phyloP scores from a whole-genome alignment of 75 land plant species.

The Picea sitchensis region DNA sequence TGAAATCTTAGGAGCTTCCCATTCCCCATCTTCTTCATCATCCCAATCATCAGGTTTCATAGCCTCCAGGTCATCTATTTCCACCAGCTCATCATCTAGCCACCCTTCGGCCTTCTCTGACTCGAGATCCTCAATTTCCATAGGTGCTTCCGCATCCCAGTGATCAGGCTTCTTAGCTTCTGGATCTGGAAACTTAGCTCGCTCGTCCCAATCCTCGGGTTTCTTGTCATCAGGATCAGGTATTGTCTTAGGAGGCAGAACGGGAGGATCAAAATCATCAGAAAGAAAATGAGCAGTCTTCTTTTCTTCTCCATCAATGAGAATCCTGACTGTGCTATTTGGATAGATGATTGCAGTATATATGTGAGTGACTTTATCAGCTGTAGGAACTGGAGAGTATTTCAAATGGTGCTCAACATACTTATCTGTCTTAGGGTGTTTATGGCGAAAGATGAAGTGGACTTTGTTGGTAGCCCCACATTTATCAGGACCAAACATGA shows the following conservation, averaged over 20 bases:
- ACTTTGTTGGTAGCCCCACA: conserved; percentile 97
- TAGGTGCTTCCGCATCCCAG: conserved; percentile 94
- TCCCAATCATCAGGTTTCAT: conserved; percentile 94
- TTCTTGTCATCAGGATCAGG: conserved; percentile 89
- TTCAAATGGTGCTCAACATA: conserved; percentile 91
- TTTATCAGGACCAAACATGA: conserved; percentile 99
- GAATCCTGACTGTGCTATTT: conserved; percentile 52
- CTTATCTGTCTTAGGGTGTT: conserved; percentile 73
- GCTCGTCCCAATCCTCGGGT: conserved; percentile 97
- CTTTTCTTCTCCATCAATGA: conserved; percentile 89
- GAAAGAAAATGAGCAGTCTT: conserved; percentile 64
- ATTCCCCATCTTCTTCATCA: conserved; percentile 97
- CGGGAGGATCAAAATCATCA: conserved; percentile 78
- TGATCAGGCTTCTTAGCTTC: conserved; percentile 84
- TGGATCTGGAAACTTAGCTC: conserved; percentile 84
- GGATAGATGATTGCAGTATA: conserved; percentile 85
- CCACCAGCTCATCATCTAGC: conserved; percentile 97
- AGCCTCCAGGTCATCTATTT: conserved; percentile 87
- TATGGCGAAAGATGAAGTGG: conserved; percentile 87
- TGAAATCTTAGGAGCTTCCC: conserved; percentile 90
- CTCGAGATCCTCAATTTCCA: conserved; percentile 82
- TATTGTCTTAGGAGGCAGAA: conserved; percentile 78
- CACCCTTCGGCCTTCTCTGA: conserved; percentile 94
- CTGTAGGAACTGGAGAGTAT: conserved; percentile 74
- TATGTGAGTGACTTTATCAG: conserved; percentile 78